These are phyloP conservation scores for Suhomyces sp. DNA, from an alignment of 805 yeast genomes.

Conservation along the genomic window DNA sequence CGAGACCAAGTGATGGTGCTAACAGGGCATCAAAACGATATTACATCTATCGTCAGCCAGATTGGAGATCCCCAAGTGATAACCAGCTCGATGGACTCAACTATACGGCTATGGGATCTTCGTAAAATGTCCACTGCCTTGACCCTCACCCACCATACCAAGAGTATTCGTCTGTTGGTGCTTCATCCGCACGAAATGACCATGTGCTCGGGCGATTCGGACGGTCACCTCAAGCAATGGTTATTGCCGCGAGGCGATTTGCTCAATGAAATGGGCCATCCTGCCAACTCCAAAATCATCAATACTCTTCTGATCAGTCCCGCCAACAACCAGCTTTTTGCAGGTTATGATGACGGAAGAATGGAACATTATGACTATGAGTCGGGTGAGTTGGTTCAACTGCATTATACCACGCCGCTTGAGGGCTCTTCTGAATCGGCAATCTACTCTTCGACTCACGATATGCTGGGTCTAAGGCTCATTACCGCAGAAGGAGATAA, in stretches of 20 bases:
- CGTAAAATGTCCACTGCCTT: conserved; percentile 71
- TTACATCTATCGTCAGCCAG: conserved; percentile 66
- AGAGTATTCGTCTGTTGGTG: conserved; percentile 71
- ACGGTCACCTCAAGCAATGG: conserved; percentile 78
- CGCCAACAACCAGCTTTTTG: conserved; percentile 59
- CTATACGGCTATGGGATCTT: conserved; percentile 87
- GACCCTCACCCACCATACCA: conserved; percentile 80
- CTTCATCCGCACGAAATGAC: conserved; percentile 69
- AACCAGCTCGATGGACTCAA: conserved; percentile 79
- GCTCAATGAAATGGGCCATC: conserved; percentile 53
- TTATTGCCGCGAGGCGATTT: conserved; percentile 72
- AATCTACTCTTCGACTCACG: conserved; percentile 69
- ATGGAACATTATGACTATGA: conserved; percentile 77
- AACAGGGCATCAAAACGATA: conserved; percentile 76
- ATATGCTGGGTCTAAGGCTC: conserved; percentile 73
- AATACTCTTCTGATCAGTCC: conserved; percentile 68
- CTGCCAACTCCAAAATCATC: conserved; percentile 47
- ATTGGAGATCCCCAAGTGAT: conserved; percentile 82
- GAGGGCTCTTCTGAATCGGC: conserved; percentile 75
- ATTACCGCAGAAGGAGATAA: conserved; percentile 92
- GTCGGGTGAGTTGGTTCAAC: conserved; percentile 62
- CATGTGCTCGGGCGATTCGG: conserved; percentile 76
- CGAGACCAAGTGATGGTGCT: conserved; percentile 70
- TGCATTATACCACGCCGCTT: conserved; percentile 48
- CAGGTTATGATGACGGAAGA: conserved; percentile 83